Evolutionary conservation across 1,284 basidiomycete species (phyloP).

Genomic region (Leccinum colubrinum): DNA sequence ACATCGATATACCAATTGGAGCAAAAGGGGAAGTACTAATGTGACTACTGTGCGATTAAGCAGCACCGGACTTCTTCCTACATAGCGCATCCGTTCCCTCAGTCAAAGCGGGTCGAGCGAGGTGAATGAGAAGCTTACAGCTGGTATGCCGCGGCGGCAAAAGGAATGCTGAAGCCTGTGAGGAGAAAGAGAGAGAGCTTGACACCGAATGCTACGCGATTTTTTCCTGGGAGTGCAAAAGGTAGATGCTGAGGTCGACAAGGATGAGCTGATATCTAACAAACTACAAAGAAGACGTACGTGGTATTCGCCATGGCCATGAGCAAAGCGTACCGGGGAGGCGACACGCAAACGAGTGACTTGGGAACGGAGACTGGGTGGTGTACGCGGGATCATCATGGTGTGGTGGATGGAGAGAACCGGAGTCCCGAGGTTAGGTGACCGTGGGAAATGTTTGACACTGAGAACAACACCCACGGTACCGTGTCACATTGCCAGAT

Average conservation of each 20-base stretch:
- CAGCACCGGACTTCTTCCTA: conserved; percentile 38
- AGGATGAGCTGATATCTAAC: background rate
- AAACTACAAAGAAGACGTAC: conserved; percentile 37
- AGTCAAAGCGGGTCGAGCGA: background rate
- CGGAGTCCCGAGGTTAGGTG: conserved; percentile 7
- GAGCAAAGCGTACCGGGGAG: conserved; percentile 34
- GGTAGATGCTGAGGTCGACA: conserved; percentile 57
- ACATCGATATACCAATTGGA: conserved; percentile 1
- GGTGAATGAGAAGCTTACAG: conserved; percentile 48
- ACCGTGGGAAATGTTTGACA: conserved; percentile 21
- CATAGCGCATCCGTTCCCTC: conserved; percentile 2
- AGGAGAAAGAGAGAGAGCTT: conserved; percentile 57
- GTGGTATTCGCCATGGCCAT: conserved; percentile 58
- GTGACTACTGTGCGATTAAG: conserved; percentile 8
- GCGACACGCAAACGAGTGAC: conserved; percentile 35
- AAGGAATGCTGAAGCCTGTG: conserved; percentile 65
- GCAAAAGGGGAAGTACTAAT: background rate
- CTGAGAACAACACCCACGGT: background rate
- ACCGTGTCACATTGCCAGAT: background rate
- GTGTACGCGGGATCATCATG: conserved; percentile 41
- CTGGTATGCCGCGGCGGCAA: conserved; percentile 60
- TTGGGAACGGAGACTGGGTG: conserved; percentile 38
- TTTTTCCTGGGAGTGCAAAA: conserved; percentile 61
- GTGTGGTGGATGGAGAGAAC: conserved; percentile 13
- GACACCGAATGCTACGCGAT: conserved; percentile 47